Evolutionary conservation across 2,329 filamentous ascomycete genomes (phyloP).

Genomic region (Escovopsis sp.): DNA sequence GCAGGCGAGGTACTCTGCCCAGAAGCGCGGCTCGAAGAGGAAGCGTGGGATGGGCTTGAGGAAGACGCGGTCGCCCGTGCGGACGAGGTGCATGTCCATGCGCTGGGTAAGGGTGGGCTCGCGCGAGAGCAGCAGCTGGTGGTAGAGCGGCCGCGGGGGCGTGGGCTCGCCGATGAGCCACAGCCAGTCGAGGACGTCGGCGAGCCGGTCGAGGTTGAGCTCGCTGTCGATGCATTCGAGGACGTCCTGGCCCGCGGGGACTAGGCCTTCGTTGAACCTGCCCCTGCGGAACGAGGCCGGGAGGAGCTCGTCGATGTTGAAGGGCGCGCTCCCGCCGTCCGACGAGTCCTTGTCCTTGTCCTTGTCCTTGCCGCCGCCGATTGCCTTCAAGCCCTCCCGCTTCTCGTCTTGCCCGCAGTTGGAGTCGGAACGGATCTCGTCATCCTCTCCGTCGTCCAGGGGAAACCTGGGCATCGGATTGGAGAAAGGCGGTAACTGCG

Average conservation of each 20-base stretch:
- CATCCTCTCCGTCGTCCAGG: background rate
- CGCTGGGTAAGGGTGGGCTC: conserved; percentile 2
- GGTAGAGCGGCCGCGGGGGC: conserved; percentile 1
- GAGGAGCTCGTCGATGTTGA: background rate
- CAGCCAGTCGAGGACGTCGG: background rate
- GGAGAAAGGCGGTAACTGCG: background rate
- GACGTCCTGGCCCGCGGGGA: background rate
- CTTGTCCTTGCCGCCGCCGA: too few relatives aligned
- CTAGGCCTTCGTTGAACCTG: background rate
- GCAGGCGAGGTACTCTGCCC: background rate
- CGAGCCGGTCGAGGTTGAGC: background rate
- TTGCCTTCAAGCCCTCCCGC: too few relatives aligned
- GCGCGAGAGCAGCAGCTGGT: conserved; percentile 1
- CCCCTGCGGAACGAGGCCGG: conserved; percentile 1
- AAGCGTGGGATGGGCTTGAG: conserved; percentile 4
- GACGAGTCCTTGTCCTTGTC: too few relatives aligned
- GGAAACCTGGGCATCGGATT: background rate
- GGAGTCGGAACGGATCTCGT: too few relatives aligned
- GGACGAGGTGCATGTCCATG: conserved; percentile 4
- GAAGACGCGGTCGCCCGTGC: background rate
- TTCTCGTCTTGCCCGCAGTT: too few relatives aligned
- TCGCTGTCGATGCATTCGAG: background rate
- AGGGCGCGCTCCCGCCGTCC: too few relatives aligned
- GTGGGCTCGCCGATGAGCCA: conserved; percentile 1
- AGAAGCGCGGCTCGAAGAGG: conserved; percentile 1